These are phyloP conservation scores for Neofusicoccum parvum DNA, from an alignment of 2,329 filamentous ascomycete genomes.

Conservation along the genomic window DNA sequence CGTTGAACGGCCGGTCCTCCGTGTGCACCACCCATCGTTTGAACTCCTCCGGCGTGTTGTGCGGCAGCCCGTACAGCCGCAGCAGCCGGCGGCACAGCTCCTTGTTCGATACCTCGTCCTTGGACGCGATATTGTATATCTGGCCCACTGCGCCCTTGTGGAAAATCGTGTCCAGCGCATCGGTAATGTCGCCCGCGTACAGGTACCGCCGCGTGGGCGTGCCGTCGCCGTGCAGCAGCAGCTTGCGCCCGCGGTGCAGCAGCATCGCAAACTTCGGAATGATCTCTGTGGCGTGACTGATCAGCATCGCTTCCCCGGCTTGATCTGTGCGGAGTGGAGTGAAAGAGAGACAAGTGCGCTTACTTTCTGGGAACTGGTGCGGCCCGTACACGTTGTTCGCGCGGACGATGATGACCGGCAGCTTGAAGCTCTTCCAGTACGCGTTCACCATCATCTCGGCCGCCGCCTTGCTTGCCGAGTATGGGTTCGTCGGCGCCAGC, in stretches of 20 bases:
- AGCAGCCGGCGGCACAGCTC: conserved; percentile 68
- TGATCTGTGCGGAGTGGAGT: conserved; percentile 1
- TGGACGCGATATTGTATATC: conserved; percentile 80
- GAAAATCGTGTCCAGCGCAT: conserved; percentile 81
- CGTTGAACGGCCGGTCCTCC: conserved; percentile 68
- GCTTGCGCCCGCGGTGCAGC: conserved; percentile 65
- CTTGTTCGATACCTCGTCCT: conserved; percentile 75
- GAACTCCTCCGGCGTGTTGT: conserved; percentile 48
- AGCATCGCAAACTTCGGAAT: conserved; percentile 81
- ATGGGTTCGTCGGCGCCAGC: conserved; percentile 78
- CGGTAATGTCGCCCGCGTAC: conserved; percentile 76
- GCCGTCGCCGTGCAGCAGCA: conserved; percentile 77
- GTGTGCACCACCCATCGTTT: conserved; percentile 72
- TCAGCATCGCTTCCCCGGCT: conserved; percentile 12
- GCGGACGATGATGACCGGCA: conserved; percentile 77
- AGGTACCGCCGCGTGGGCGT: conserved; percentile 74
- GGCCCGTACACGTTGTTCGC: conserved; percentile 87
- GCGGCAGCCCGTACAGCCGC: conserved; percentile 58
- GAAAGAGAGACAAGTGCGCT: conserved; percentile 24
- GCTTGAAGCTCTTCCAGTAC: conserved; percentile 81
- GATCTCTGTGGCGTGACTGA: conserved; percentile 60
- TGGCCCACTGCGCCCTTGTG: conserved; percentile 75
- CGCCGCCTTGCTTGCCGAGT: conserved; percentile 77
- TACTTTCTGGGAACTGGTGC: conserved; percentile 82
- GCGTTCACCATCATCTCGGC: conserved; percentile 86